Percentiles rank a stretch among this genome's conserved stretches.
Conservation (phyloP, 495 filamentous ascomycete species). For the Aspergillus ostianus region DNA sequence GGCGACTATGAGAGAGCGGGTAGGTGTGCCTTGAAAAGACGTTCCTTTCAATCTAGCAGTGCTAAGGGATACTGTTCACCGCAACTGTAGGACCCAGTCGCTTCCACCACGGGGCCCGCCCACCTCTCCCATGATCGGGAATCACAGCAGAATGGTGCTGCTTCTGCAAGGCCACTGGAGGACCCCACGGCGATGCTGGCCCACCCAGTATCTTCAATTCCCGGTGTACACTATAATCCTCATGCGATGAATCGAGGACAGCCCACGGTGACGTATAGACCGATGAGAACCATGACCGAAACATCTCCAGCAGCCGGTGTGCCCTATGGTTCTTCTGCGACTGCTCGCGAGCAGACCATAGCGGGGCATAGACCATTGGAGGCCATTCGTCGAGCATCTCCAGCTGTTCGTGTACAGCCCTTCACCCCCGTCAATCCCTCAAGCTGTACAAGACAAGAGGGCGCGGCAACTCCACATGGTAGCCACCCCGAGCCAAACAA, state of each 20-base stretch:
- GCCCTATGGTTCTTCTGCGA: too few relatives aligned
- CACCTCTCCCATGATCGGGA: not conserved
- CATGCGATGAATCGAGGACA: not conserved
- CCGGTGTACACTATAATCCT: not conserved
- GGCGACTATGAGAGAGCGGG: not conserved
- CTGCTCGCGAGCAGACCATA: too few relatives aligned
- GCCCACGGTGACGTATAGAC: not conserved
- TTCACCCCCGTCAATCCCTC: not conserved
- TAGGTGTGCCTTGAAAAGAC: not conserved
- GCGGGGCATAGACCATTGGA: too few relatives aligned
- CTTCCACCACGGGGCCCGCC: too few relatives aligned
- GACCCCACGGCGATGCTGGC: not conserved
- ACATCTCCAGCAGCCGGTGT: not conserved
- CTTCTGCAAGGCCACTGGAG: not conserved
- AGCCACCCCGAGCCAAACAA: not conserved
- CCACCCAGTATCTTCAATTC: not conserved
- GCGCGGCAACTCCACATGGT: not conserved
- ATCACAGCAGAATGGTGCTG: not conserved
- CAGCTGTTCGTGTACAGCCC: not conserved
- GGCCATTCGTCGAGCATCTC: not conserved
- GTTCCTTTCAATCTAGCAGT: not conserved
- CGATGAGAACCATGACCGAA: not conserved
- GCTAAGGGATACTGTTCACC: not conserved
- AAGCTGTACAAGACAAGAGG: not conserved
- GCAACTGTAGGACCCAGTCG: not conserved